Evolutionary conservation across 2,329 filamentous ascomycete species (phyloP).

Genomic region (Fusarium floridanum): DNA sequence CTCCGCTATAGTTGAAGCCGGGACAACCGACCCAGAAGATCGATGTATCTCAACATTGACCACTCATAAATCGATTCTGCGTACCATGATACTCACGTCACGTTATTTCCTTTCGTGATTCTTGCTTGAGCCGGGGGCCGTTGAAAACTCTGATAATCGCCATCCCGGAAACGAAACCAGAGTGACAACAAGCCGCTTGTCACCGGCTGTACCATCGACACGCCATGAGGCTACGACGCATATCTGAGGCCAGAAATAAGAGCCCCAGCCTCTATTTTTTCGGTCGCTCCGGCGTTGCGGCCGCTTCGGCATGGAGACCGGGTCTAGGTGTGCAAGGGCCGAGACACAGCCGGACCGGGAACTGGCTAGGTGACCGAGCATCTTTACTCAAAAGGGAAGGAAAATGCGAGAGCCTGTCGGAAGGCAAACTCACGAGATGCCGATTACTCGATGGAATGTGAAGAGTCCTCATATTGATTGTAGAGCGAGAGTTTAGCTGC

Average conservation of each 20-base stretch:
- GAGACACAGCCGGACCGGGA: not conserved
- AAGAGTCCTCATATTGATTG: not conserved
- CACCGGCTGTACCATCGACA: not conserved
- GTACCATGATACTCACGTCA: rapidly evolving
- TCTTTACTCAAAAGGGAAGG: not conserved
- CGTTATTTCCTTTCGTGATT: not conserved
- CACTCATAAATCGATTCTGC: too few relatives aligned
- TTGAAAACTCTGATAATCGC: not conserved
- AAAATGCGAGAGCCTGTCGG: not conserved
- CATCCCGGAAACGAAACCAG: not conserved
- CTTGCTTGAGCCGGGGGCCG: not conserved
- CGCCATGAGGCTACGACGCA: not conserved
- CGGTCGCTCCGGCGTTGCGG: not conserved
- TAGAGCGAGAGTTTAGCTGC: not conserved
- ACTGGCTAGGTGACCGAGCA: not conserved
- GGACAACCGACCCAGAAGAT: too few relatives aligned
- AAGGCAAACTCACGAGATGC: not conserved
- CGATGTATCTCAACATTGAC: too few relatives aligned
- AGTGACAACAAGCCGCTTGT: not conserved
- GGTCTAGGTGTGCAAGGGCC: too few relatives aligned
- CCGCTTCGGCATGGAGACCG: not conserved
- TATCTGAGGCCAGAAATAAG: not conserved
- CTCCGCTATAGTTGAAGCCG: too few relatives aligned
- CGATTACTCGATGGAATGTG: not conserved
- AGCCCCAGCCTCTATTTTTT: not conserved